These are phyloP conservation scores for Conoideocrella luteorostrata DNA, from an alignment of 2,329 filamentous ascomycete genomes.

Conservation along the genomic window DNA sequence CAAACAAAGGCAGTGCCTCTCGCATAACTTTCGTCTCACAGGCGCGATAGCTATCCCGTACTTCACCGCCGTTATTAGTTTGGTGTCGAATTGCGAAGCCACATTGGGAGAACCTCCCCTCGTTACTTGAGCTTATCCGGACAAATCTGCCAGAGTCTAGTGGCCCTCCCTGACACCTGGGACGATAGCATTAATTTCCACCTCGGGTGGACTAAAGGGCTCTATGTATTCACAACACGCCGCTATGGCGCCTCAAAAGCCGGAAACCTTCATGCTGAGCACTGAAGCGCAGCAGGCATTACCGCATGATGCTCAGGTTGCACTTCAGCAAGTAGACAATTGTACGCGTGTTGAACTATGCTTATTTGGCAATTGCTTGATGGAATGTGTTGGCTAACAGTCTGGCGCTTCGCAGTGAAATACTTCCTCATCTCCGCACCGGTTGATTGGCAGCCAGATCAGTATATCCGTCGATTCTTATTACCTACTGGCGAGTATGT, in stretches of 20 bases:
- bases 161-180: background rate
- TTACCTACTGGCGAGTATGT: constrained; percentile 98
- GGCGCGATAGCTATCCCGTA: background rate
- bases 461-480: constrained; percentile 93
- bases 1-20: constrained; percentile 28
- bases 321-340: constrained; percentile 96
- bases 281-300: constrained; percentile 94
- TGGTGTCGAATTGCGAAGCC: no score
- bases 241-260: constrained; percentile 89
- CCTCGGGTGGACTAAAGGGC: constrained; percentile 18
- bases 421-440: constrained; percentile 99
- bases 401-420: constrained; percentile 80
- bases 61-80: no score
- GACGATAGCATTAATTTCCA: constrained; percentile 1
- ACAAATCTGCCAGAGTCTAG: background rate
- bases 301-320: constrained; percentile 93
- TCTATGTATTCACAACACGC: constrained; percentile 78
- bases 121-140: background rate
- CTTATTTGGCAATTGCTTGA: no score
- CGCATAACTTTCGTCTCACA: constrained; percentile 1
- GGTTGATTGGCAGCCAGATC: constrained; percentile 94
- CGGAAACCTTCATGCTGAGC: constrained; percentile 97
- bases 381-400: no score
- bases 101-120: background rate
- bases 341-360: no score